Conservation (phyloP, 2,329 filamentous ascomycete species). For the Penicillium sp. region DNA sequence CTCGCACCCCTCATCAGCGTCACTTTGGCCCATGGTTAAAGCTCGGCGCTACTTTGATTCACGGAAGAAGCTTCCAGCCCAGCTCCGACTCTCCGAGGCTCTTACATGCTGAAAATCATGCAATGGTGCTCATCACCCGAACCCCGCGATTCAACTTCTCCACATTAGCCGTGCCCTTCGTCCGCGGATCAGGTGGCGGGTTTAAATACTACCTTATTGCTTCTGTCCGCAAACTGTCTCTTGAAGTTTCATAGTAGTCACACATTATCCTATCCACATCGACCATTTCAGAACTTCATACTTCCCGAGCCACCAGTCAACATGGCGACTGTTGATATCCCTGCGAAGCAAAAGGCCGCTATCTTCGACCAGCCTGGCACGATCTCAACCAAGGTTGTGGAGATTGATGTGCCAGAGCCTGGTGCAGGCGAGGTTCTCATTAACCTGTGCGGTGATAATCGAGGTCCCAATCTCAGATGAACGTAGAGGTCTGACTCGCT, state of each 20-base stretch:
- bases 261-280: background rate
- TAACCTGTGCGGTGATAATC: conserved; percentile 55
- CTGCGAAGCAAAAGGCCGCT: conserved; percentile 65
- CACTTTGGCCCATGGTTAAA: background rate
- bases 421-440: conserved; percentile 65
- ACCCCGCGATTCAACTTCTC: conserved; percentile 11
- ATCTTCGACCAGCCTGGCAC: conserved; percentile 69
- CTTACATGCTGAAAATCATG: background rate
- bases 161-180: background rate
- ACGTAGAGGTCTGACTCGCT: conserved; percentile 3
- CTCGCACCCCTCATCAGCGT: conserved; percentile 14
- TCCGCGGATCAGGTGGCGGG: conserved; percentile 7
- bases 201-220: background rate
- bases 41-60: background rate
- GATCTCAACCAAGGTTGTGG: conserved; percentile 66
- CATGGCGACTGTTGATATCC: conserved; percentile 49
- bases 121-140: conserved; percentile 4
- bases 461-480: background rate
- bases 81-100: conserved; percentile 1
- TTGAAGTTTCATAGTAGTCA: background rate
- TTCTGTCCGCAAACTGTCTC: background rate
- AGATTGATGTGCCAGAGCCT: conserved; percentile 67
- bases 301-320: background rate
- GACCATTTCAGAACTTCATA: background rate
- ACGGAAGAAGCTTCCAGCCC: background rate